Evolutionary conservation across 2,329 filamentous ascomycete species (phyloP).

Genomic region (Magnaporthiopsis incrustans): DNA sequence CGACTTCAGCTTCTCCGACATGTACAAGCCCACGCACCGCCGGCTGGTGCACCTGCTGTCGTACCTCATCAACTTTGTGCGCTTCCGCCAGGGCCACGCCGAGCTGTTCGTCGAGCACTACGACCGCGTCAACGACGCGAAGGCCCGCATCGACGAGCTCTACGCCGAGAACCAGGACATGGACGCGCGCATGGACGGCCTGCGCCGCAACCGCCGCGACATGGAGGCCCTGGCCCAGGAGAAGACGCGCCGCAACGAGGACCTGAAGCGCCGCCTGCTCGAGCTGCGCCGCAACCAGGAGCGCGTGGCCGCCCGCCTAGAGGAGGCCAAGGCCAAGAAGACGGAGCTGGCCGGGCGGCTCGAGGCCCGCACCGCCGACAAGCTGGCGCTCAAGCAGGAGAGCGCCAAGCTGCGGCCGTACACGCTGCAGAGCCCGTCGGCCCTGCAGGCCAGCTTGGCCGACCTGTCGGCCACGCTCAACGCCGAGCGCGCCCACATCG

Average conservation of each 20-base stretch:
- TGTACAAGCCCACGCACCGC: constrained; percentile 84
- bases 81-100: constrained; percentile 91
- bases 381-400: constrained; percentile 69
- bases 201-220: constrained; percentile 69
- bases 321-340: constrained; percentile 77
- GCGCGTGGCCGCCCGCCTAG: constrained; percentile 71
- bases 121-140: constrained; percentile 81
- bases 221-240: constrained; percentile 78
- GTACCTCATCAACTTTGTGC: constrained; percentile 97
- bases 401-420: constrained; percentile 86
- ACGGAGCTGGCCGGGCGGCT: constrained; percentile 62
- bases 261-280: constrained; percentile 72
- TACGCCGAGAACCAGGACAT: constrained; percentile 83
- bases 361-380: constrained; percentile 63
- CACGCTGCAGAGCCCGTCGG: constrained; percentile 77
- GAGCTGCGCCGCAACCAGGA: constrained; percentile 79
- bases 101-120: constrained; percentile 86
- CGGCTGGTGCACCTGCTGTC: constrained; percentile 92
- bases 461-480: constrained; percentile 74
- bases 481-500: constrained; percentile 76
- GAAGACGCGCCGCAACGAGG: constrained; percentile 78
- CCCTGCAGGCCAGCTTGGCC: constrained; percentile 71
- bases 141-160: constrained; percentile 77
- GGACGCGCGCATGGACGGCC: constrained; percentile 69
- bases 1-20: constrained; percentile 88